Evolutionary conservation across 768 basidiomycete species (phyloP).

Genomic region (Pilatotrama ljubarskyi): DNA sequence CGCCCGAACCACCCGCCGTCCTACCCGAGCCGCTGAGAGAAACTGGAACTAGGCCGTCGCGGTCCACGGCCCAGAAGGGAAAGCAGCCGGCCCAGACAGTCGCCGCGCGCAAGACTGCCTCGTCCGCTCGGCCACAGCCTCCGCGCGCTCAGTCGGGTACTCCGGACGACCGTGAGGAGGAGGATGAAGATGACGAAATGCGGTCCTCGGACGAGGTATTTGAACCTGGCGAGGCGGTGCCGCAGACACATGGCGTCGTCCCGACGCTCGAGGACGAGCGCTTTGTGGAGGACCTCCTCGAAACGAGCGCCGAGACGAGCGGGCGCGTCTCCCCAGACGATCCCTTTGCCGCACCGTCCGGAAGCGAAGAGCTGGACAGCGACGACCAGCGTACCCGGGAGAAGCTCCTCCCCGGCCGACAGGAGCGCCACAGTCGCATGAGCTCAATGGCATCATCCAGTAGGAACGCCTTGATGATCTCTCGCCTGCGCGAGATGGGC

Average conservation of each 20-base stretch:
- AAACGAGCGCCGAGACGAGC: not conserved
- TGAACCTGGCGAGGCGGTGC: not conserved
- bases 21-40: not conserved
- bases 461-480: not conserved
- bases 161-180: not conserved
- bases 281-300: constrained; percentile 17
- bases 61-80: not conserved
- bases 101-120: not conserved
- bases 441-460: not conserved
- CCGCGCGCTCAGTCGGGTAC: no score
- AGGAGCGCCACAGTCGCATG: not conserved
- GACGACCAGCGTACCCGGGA: constrained; percentile 19
- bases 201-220: not conserved
- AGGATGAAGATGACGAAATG: not conserved
- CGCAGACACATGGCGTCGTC: not conserved
- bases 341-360: not conserved
- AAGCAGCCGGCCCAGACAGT: not conserved
- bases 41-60: not conserved
- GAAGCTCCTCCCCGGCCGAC: not conserved
- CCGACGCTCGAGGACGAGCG: constrained; percentile 15
- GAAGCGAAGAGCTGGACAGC: constrained; percentile 17
- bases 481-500: not conserved
- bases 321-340: not conserved
- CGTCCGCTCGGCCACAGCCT: no score
- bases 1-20: not conserved